Conservation (phyloP, 2,329 filamentous ascomycete species). For the Colletotrichum tamarilloi region DNA sequence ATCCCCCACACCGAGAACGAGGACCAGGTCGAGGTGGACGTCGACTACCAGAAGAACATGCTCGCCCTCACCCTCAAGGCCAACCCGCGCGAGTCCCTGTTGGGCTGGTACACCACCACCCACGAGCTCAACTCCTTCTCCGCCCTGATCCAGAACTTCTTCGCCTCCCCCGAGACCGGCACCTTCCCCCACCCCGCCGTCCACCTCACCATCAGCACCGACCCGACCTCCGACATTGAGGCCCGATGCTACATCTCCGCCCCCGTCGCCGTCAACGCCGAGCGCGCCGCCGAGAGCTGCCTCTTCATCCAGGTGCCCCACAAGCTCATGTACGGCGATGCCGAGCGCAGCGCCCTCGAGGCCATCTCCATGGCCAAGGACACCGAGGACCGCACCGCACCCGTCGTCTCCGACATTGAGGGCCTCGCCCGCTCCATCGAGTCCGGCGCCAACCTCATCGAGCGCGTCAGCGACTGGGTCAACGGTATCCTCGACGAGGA, state of each 20-base stretch:
- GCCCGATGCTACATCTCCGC: conserved; percentile 95
- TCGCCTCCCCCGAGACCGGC: conserved; percentile 94
- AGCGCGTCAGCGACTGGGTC: conserved; percentile 92
- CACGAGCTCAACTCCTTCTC: conserved; percentile 98
- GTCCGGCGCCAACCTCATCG: conserved; percentile 88
- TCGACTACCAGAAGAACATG: conserved; percentile 99
- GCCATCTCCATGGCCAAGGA: conserved; percentile 86
- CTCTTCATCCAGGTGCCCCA: conserved; percentile 98
- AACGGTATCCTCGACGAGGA: conserved; percentile 95
- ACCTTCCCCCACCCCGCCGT: conserved; percentile 98
- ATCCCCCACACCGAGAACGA: conserved; percentile 98
- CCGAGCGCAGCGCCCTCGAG: conserved; percentile 76
- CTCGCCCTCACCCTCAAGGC: conserved; percentile 93
- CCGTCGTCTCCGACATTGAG: conserved; percentile 89
- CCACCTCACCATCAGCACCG: conserved; percentile 93
- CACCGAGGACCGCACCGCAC: conserved; percentile 77
- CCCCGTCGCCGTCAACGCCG: conserved; percentile 92
- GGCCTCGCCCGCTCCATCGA: conserved; percentile 86
- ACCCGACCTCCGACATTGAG: conserved; percentile 88
- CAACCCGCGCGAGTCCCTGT: conserved; percentile 90
- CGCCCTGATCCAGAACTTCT: conserved; percentile 99
- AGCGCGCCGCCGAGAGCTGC: conserved; percentile 95
- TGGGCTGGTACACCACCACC: conserved; percentile 98
- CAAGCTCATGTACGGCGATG: conserved; percentile 89
- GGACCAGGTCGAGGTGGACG: conserved; percentile 99